Evolutionary conservation across 2,329 filamentous ascomycete genomes (phyloP).

Genomic region (Myriosclerotinia scirpicola): DNA sequence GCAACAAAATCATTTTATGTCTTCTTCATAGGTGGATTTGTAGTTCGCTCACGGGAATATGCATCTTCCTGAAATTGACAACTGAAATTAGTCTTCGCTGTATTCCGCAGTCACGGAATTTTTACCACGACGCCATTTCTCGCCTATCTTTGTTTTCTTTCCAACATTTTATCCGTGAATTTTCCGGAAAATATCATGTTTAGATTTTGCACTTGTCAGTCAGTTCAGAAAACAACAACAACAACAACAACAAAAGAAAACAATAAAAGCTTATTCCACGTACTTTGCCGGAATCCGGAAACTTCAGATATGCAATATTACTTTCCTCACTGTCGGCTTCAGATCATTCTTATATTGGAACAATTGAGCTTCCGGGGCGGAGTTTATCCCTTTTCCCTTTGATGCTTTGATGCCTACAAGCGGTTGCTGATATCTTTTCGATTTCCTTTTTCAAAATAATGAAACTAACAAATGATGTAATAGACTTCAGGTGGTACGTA

Average conservation of each 20-base stretch:
- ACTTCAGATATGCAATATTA: background rate
- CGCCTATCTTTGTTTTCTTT: background rate
- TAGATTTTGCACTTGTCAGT: too few relatives aligned
- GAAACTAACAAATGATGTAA: too few relatives aligned
- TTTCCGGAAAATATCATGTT: too few relatives aligned
- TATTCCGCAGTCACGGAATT: conserved; percentile 9
- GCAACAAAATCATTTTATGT: background rate
- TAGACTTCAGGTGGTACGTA: too few relatives aligned
- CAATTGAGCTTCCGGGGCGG: background rate
- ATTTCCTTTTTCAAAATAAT: background rate
- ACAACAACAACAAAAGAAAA: too few relatives aligned
- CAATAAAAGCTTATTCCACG: too few relatives aligned
- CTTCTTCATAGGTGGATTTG: conserved; percentile 8
- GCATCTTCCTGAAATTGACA: background rate
- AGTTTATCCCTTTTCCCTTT: background rate
- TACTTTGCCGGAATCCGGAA: background rate
- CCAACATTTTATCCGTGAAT: too few relatives aligned
- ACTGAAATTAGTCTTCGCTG: background rate
- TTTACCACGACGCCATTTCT: background rate
- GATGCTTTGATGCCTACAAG: too few relatives aligned
- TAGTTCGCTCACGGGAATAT: background rate
- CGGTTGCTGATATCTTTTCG: background rate
- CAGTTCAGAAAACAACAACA: too few relatives aligned
- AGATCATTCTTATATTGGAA: background rate
- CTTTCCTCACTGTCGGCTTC: background rate